Conservation (phyloP, 2,329 filamentous ascomycete species). For the Fusarium annulatum region DNA sequence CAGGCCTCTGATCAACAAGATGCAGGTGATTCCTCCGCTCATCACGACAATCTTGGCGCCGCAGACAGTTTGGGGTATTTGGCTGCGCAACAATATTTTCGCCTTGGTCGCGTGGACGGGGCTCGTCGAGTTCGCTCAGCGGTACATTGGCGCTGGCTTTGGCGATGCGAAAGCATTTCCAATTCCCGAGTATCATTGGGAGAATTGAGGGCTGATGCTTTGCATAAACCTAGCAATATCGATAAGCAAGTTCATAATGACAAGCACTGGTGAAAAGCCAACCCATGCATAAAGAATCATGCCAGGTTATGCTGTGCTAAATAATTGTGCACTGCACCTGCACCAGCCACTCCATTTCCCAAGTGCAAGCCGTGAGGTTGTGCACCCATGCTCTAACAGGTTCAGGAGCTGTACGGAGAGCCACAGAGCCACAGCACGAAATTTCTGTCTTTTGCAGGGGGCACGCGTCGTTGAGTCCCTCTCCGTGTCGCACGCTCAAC, state of each 20-base stretch:
- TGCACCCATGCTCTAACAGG: background rate
- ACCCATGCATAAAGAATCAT: background rate
- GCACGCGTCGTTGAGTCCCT: background rate
- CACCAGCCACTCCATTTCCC: background rate
- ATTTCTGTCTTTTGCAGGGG: fast-evolving
- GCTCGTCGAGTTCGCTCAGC: constrained; percentile 44
- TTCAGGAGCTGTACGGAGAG: background rate
- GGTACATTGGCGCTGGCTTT: constrained; percentile 43
- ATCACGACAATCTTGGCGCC: constrained; percentile 54
- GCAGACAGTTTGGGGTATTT: constrained; percentile 58
- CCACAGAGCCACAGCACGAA: no score
- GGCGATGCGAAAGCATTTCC: constrained; percentile 43
- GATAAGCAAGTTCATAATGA: background rate
- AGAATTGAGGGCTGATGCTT: background rate
- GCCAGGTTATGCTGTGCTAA: background rate
- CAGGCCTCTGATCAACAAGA: constrained; percentile 53
- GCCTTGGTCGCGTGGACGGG: constrained; percentile 53
- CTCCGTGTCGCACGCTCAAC: background rate
- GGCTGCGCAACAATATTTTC: constrained; percentile 57
- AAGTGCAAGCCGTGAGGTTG: background rate
- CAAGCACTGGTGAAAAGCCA: background rate
- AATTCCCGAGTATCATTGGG: constrained; percentile 53
- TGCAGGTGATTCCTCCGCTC: constrained; percentile 48
- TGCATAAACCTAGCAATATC: background rate
- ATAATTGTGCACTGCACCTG: background rate